Conservation (phyloP, 2,329 filamentous ascomycete species). For the Diaporthe citrichinensis region DNA sequence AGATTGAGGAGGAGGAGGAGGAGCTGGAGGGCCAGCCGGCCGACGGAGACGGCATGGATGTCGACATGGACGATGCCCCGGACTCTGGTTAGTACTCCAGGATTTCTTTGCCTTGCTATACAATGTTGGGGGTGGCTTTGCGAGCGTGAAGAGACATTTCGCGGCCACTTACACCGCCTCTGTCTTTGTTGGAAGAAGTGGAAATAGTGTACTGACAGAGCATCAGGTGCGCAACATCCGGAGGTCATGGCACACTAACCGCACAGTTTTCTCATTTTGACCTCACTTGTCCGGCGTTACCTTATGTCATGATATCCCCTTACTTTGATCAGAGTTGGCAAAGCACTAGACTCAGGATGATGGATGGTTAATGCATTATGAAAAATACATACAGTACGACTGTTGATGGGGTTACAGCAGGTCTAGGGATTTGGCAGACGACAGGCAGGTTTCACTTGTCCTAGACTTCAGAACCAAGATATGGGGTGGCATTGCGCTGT, state of each 20-base stretch:
- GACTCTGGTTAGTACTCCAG: conserved; percentile 31
- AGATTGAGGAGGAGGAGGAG: conserved; percentile 53
- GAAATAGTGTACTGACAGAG: conserved; percentile 12
- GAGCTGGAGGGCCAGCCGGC: conserved; percentile 48
- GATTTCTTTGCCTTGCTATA: neutral
- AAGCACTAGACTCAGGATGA: conserved; percentile 36
- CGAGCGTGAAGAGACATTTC: neutral
- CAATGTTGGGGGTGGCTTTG: neutral
- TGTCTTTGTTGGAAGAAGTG: neutral
- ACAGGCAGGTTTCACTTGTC: conserved; percentile 14
- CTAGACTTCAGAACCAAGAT: conserved; percentile 18
- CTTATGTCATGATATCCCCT: conserved; percentile 43
- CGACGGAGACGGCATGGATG: conserved; percentile 53
- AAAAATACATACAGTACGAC: conserved; percentile 31
- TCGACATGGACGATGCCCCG: conserved; percentile 48
- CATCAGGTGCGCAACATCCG: conserved; percentile 31
- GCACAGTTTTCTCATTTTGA: conserved; percentile 28
- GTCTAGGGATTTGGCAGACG: conserved; percentile 11
- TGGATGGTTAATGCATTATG: conserved; percentile 38
- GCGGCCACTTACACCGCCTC: neutral
- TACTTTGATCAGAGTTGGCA: conserved; percentile 37
- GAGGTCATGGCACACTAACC: conserved; percentile 42
- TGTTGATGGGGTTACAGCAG: conserved; percentile 13
- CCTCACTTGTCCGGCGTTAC: conserved; percentile 40
- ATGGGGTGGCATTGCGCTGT: neutral